Evolutionary conservation across 345 rosid genomes (phyloP).

Genomic region (Eutrema japonicum): DNA sequence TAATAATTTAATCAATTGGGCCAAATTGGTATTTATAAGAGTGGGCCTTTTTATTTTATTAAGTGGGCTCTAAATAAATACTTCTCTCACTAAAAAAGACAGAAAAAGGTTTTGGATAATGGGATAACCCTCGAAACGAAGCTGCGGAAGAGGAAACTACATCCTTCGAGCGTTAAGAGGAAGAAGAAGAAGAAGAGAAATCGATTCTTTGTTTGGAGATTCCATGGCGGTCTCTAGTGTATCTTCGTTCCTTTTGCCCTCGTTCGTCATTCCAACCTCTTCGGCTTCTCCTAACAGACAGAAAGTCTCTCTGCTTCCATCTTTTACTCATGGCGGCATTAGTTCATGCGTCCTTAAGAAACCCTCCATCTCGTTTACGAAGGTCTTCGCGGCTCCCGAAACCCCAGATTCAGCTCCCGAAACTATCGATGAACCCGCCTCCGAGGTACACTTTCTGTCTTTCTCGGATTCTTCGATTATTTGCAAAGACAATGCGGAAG

Average conservation of each 20-base stretch:
- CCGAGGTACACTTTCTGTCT: constrained; percentile 49
- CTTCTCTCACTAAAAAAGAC: not conserved
- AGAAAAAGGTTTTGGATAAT: constrained; percentile 38
- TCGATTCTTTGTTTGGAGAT: not conserved
- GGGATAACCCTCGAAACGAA: constrained; percentile 34
- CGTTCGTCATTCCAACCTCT: constrained; percentile 49
- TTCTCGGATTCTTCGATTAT: not conserved
- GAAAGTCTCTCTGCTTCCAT: constrained; percentile 46
- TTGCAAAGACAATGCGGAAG: not conserved
- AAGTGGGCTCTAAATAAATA: constrained; percentile 30
- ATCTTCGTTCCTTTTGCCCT: constrained; percentile 56
- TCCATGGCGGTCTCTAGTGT: constrained; percentile 69
- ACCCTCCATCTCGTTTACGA: constrained; percentile 46
- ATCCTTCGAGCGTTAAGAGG: not conserved
- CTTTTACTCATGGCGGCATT: constrained; percentile 34
- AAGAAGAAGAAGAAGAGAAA: constrained; percentile 13
- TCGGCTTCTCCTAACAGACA: constrained; percentile 43
- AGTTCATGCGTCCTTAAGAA: constrained; percentile 43
- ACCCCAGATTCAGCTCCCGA: constrained; percentile 53
- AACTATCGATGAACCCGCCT: constrained; percentile 50
- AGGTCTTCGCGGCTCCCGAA: constrained; percentile 69
- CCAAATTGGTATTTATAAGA: not conserved
- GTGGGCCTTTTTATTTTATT: not conserved
- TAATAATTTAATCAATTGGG: not conserved
- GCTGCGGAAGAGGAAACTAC: constrained; percentile 24